Percentiles rank a stretch among this genome's conserved stretches.
Conservation (phyloP, 768 basidiomycete species). For the Auricularia sp. region DNA sequence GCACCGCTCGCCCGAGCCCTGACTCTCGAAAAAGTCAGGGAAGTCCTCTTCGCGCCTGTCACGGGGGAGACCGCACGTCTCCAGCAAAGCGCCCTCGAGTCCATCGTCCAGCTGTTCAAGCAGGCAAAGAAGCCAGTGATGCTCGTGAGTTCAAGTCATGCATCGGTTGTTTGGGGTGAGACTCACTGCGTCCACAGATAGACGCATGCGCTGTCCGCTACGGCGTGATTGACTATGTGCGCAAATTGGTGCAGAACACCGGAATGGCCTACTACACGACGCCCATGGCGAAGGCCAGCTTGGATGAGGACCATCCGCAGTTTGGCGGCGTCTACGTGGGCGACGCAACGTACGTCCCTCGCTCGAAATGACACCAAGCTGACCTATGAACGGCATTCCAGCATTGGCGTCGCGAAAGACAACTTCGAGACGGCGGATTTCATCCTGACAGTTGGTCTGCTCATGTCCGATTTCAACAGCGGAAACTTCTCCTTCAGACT, state of each 20-base stretch:
- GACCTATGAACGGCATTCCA: too few relatives aligned
- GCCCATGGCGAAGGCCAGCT: constrained; percentile 60
- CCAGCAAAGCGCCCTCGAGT: constrained; percentile 61
- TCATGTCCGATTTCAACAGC: neutral
- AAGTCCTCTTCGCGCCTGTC: constrained; percentile 37
- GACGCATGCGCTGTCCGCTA: constrained; percentile 77
- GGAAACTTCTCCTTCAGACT: neutral
- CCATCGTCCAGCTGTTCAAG: constrained; percentile 56
- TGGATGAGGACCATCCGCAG: neutral
- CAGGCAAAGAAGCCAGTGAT: constrained; percentile 55
- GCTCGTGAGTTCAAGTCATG: constrained; percentile 30
- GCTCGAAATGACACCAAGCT: too few relatives aligned
- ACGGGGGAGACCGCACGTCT: constrained; percentile 20
- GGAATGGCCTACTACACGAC: constrained; percentile 64
- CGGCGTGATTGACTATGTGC: constrained; percentile 49
- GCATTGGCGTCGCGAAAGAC: neutral
- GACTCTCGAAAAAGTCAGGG: constrained; percentile 20
- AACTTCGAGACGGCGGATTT: neutral
- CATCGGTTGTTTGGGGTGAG: too few relatives aligned
- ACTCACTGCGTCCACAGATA: neutral
- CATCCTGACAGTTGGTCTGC: neutral
- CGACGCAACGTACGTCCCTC: neutral
- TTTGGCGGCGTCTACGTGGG: neutral
- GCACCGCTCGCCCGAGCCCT: constrained; percentile 53
- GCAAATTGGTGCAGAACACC: constrained; percentile 52